Percentiles rank a stretch among this genome's conserved stretches.
Conservation (phyloP, 2,329 filamentous ascomycete genomes). For the Scopulariopsis brevicaulis region DNA sequence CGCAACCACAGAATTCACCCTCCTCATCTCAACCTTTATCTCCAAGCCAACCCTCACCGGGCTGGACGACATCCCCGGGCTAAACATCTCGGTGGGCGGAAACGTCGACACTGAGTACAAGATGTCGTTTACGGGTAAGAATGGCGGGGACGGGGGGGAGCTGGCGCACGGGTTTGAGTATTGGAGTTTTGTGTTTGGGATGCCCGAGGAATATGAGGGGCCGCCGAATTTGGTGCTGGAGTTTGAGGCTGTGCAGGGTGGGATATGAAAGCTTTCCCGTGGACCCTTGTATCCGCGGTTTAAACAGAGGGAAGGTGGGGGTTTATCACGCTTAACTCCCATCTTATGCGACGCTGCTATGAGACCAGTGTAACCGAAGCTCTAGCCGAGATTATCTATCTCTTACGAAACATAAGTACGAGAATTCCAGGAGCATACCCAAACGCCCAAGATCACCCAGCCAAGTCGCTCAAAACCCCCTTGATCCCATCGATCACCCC, state of each 20-base stretch:
- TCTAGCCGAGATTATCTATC: too few species aligned
- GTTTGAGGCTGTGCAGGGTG: not conserved
- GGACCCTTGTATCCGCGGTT: not conserved
- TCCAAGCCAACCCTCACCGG: slow-evolving; percentile 27
- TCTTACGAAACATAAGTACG: not conserved
- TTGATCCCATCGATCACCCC: not conserved
- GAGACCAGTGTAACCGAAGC: too few species aligned
- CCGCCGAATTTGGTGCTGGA: slow-evolving; percentile 1
- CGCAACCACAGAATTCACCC: slow-evolving; percentile 32
- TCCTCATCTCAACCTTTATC: slow-evolving; percentile 35
- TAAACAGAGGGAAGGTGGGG: too few species aligned
- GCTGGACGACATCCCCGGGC: slow-evolving; percentile 35
- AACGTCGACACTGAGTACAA: slow-evolving; percentile 26
- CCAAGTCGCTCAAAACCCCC: not conserved
- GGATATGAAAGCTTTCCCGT: too few species aligned
- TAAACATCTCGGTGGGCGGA: slow-evolving; percentile 31
- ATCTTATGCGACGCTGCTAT: too few species aligned
- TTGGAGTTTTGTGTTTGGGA: slow-evolving; percentile 31
- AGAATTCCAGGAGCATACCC: not conserved
- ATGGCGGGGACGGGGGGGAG: slow-evolving; percentile 17
- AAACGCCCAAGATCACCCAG: not conserved
- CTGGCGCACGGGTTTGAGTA: slow-evolving; percentile 28
- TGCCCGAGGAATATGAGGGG: slow-evolving; percentile 19
- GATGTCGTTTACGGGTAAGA: slow-evolving; percentile 28
- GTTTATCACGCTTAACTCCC: too few species aligned